These are phyloP conservation scores for Blastosporella zonata DNA, from an alignment of 1,284 basidiomycete species.

Conservation along the genomic window DNA sequence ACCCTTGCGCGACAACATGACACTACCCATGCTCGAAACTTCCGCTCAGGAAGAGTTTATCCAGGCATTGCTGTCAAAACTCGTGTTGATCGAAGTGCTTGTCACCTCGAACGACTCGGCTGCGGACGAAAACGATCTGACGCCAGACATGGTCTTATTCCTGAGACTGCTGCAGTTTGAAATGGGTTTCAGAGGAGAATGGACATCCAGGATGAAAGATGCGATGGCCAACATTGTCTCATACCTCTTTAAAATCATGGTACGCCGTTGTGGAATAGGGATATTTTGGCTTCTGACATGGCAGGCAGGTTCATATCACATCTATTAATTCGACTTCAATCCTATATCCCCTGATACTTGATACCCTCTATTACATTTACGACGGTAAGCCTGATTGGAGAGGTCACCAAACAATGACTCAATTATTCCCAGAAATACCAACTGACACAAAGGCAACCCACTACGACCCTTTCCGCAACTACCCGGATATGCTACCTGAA, in stretches of 20 bases:
- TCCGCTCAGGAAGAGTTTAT: conserved; percentile 57
- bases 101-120: conserved; percentile 24
- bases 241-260: conserved; percentile 53
- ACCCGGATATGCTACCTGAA: conserved; percentile 49
- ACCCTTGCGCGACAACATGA: conserved; percentile 50
- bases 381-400: conserved; percentile 52
- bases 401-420: conserved; percentile 1
- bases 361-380: conserved; percentile 69
- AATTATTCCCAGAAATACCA: conserved; percentile 51
- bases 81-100: conserved; percentile 40
- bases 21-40: conserved; percentile 47
- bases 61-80: conserved; percentile 40
- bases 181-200: conserved; percentile 58
- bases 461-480: conserved; percentile 62
- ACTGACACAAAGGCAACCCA: conserved; percentile 48
- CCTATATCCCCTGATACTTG: conserved; percentile 62
- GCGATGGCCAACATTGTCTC: conserved; percentile 42
- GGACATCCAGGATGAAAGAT: conserved; percentile 53
- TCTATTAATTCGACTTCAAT: conserved; percentile 50
- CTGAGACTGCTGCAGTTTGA: conserved; percentile 70
- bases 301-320: conserved; percentile 43
- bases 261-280: conserved; percentile 33
- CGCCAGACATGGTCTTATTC: conserved; percentile 45
- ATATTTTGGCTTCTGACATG: conserved; percentile 7
- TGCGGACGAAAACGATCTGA: conserved; percentile 19